Evolutionary conservation across 1,284 basidiomycete genomes (phyloP).

Genomic region (Moniliella sp.): DNA sequence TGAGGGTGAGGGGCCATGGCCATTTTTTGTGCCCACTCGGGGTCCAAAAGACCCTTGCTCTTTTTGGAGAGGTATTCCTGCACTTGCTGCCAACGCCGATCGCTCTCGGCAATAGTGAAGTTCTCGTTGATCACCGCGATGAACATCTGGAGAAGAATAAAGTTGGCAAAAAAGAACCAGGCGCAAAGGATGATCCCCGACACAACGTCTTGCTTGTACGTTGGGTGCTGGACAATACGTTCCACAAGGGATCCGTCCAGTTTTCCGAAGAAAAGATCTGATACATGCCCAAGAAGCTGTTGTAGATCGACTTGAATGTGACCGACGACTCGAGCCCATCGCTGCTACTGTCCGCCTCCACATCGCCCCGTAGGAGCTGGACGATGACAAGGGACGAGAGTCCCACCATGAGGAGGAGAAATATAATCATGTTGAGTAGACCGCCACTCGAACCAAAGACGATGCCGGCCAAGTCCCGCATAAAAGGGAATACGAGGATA

Average conservation of each 20-base stretch:
- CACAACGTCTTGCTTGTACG: slow-evolving; percentile 52
- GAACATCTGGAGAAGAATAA: slow-evolving; percentile 90
- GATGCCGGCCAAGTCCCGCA: slow-evolving; percentile 40
- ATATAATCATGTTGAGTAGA: slow-evolving; percentile 76
- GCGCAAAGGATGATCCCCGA: slow-evolving; percentile 53
- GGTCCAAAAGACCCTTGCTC: too few relatives aligned
- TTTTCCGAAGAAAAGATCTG: slow-evolving; percentile 83
- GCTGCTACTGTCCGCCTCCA: slow-evolving; percentile 36
- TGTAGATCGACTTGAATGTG: slow-evolving; percentile 73
- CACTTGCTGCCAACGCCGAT: slow-evolving; percentile 63
- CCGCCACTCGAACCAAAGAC: slow-evolving; percentile 83
- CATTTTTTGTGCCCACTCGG: slow-evolving; percentile 37
- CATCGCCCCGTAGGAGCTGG: slow-evolving; percentile 55
- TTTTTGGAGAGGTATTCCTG: slow-evolving; percentile 37
- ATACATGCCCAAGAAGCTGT: slow-evolving; percentile 70
- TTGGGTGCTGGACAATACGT: slow-evolving; percentile 44
- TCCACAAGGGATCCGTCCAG: slow-evolving; percentile 69
- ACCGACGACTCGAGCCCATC: slow-evolving; percentile 38
- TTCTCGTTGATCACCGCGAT: slow-evolving; percentile 97
- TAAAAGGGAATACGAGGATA: slow-evolving; percentile 65
- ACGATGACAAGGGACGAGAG: slow-evolving; percentile 60
- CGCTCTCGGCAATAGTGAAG: slow-evolving; percentile 75
- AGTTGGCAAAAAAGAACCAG: slow-evolving; percentile 85
- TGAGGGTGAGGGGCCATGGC: too few relatives aligned
- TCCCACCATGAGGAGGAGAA: slow-evolving; percentile 71